These are phyloP conservation scores for Nevesoporus exiguus DNA, from an alignment of 768 basidiomycete genomes.

Conservation along the genomic window DNA sequence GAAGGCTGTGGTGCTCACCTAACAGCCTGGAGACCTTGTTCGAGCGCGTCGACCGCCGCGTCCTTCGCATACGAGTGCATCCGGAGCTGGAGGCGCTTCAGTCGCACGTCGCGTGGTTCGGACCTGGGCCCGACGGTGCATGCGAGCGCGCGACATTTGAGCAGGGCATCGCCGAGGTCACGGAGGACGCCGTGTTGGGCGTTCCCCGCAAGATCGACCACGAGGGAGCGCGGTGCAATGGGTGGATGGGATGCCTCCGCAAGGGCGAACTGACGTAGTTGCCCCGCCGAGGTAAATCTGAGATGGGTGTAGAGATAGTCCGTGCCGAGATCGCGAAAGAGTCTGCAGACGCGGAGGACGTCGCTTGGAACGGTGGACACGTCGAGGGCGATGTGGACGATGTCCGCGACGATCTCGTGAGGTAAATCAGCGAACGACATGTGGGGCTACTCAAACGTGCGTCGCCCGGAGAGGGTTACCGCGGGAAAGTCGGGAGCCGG, in stretches of 20 bases:
- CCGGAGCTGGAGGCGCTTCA: slow-evolving; percentile 35
- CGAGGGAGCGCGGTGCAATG: slow-evolving; percentile 27
- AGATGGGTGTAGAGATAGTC: slow-evolving; percentile 26
- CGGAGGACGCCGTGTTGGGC: slow-evolving; percentile 26
- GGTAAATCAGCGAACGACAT: slow-evolving; percentile 21
- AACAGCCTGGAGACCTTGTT: slow-evolving; percentile 32
- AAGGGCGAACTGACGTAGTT: slow-evolving; percentile 18
- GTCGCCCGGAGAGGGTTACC: not conserved
- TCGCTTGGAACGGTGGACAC: slow-evolving; percentile 12
- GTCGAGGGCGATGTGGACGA: slow-evolving; percentile 17
- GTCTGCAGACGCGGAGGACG: slow-evolving; percentile 21
- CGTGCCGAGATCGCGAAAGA: slow-evolving; percentile 20
- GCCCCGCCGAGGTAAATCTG: slow-evolving; percentile 22
- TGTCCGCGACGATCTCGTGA: slow-evolving; percentile 19
- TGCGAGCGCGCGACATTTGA: slow-evolving; percentile 19
- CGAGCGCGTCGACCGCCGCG: slow-evolving; percentile 27
- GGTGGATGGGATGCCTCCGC: slow-evolving; percentile 7
- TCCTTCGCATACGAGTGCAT: slow-evolving; percentile 40
- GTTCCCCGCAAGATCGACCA: slow-evolving; percentile 30
- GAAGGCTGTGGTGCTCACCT: slow-evolving; percentile 32
- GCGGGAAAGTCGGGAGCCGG: slow-evolving; percentile 7
- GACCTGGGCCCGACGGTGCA: too few relatives aligned
- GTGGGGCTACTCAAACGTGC: not conserved
- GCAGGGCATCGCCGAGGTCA: slow-evolving; percentile 26
- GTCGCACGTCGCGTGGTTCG: slow-evolving; percentile 7